Base-by-base conservation (phyloP, 2,329 filamentous ascomycete genomes). In the Sporothrix globosa region DNA sequence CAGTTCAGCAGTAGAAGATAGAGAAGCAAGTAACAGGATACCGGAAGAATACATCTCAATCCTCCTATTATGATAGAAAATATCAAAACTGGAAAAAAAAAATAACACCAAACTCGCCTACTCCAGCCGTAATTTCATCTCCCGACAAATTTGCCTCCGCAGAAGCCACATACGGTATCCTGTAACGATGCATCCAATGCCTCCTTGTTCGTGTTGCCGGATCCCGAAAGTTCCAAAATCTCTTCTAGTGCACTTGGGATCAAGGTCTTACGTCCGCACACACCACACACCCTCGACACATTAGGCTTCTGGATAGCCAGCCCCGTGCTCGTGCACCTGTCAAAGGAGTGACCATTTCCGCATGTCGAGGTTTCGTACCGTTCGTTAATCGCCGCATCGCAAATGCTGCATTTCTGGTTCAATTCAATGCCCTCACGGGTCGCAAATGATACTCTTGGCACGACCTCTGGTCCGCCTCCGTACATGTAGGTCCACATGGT, bases 401-500 rank as follows among this genome's bases (percentile, higher is more conserved):
- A 87, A 60, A 88, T 84, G 5, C 82, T 79, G 73, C 86, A 88
- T 0, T 68, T 74, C 72, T 86, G 82, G 6, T 70, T 73, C 0
- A 73, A 73, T 3, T 79, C 76, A 6, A 81, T 9, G 67, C 65
- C 44, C 73, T 74, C 56, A 21, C 48, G 24, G 27, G n/a, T 34
- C 7, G 56, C 48, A 4, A 34, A 52, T 34, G 50, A 3, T 6
- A 50, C 11, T 21, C 72, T 63, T 19, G 78, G 78, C 27, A 82
- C 79, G 2, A 87, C 82, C 1, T 81, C 79, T 0, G 80, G 78
- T 0, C 84, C 84, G n/a, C 79, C 78, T 21, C 85, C 86, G 74
- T 88, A 88, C 83, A 88, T 86, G 82, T 84, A 87, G 72, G 88
- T 84, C 82, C 86, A 88, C 58, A 85, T 79, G 50, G 79, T 78